These are phyloP conservation scores for Platanthera zijinensis DNA, from an alignment of 106 monocot species.

Conservation along the genomic window DNA sequence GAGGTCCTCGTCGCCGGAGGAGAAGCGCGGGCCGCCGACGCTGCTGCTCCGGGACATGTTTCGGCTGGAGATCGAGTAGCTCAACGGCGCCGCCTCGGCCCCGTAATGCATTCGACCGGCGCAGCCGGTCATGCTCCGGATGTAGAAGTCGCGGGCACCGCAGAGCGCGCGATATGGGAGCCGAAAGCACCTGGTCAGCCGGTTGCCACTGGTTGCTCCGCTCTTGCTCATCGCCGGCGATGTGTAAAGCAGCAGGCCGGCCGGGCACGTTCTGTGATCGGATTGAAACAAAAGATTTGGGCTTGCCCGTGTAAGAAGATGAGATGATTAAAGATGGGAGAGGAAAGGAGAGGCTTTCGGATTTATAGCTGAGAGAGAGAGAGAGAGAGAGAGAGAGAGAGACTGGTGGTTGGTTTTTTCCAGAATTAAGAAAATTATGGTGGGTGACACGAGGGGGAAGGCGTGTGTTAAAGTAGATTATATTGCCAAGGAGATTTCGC, in stretches of 20 bases:
- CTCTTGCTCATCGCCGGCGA: constrained; percentile 1
- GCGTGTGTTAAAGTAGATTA: neutral
- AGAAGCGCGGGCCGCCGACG: constrained; percentile 3
- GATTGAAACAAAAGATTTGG: neutral
- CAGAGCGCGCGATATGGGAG: constrained; percentile 37
- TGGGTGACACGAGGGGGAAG: neutral
- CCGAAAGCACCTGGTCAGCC: constrained; percentile 16
- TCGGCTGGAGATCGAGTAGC: neutral
- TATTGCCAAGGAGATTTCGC: too few species aligned
- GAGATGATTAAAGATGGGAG: neutral
- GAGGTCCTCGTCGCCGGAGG: constrained; percentile 34
- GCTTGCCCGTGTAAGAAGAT: neutral
- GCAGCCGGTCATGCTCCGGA: constrained; percentile 36
- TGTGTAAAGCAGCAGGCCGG: neutral
- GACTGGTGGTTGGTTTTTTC: neutral
- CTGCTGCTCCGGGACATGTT: constrained; percentile 19
- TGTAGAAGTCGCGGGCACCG: constrained; percentile 43
- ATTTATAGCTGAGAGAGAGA: neutral
- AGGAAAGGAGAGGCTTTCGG: neutral
- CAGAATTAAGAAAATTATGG: neutral
- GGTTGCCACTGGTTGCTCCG: neutral
- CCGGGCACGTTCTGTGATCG: too few species aligned
- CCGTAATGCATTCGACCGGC: constrained; percentile 21
- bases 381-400: neutral
- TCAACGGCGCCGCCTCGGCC: neutral